Evolutionary conservation across 495 filamentous ascomycete genomes (phyloP), one percentile per base, ranked within the genome.

Genomic region (Penicillium verhagenii): DNA sequence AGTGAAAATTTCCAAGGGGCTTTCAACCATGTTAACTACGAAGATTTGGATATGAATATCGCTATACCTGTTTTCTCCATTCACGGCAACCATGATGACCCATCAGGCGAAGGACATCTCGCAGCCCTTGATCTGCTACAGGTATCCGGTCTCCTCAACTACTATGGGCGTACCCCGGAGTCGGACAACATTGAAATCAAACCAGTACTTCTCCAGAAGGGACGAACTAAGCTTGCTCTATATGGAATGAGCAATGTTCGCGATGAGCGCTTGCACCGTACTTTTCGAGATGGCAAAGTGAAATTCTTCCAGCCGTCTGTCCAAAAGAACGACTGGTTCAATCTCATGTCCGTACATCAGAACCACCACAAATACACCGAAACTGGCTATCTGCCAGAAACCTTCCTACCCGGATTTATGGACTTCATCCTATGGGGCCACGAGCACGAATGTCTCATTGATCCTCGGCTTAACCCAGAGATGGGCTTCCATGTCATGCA

Each of bases 81-180:
- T 46, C 94, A 99, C 63, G 94, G 94, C 25, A 99, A 99, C 66
- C 94, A 99, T 73, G 94, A 99, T 64, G 94, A 99, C 69, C 94
- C 94, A 1, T 91, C 90, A 39, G 94, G 95, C 6, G 91, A 96
- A 57, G 95, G 92, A 21, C 88, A 92, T 68, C 83, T 87, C 47
- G 92, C 93, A 53, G 89, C 92, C 13, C 78, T 99, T 13, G 94
- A 99, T 70, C 67, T 99, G 7, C 82, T 99, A 11, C 91, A 96
- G 66, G 83, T 93, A 10, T 90, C 92, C 0, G 94, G 94, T 1
- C 75, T 99, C 0, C 72, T 97, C 49, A 99, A 99, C 66, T 99
- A 97, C 75, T 97, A 95, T 64, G 94, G 94, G 4, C 86, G 92
- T 29, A 91, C 87, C 1, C 89, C 92, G 0, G 88, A 96, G 68